phyloP scores from a whole-genome alignment of 2,329 filamentous ascomycete species.

The Diaporthe vexans region DNA sequence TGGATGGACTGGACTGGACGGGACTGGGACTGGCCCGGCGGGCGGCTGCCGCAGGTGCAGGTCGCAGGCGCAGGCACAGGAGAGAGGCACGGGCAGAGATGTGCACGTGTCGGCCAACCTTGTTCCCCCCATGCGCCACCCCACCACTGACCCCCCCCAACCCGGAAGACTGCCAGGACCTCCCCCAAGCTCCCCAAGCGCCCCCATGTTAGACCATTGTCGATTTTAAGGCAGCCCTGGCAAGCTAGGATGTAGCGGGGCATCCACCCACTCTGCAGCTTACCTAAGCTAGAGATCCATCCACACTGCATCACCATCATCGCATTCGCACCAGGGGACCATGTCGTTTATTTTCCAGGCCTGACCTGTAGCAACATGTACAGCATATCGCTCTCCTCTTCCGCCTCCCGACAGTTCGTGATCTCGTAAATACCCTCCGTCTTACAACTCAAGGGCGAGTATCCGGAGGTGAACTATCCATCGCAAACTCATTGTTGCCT shows the following conservation, averaged over 20 bases:
- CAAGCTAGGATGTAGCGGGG: constrained; percentile 1
- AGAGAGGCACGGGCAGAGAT: neutral
- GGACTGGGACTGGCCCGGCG: neutral
- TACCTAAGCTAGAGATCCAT: constrained; percentile 26
- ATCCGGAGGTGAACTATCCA: neutral
- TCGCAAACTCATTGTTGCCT: neutral
- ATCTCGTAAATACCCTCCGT: neutral
- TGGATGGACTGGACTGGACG: neutral
- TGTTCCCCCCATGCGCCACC: constrained; percentile 6
- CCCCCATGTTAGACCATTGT: neutral
- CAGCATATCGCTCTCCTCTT: neutral
- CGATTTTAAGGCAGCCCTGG: neutral
- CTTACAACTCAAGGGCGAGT: neutral
- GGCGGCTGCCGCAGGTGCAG: too few relatives aligned
- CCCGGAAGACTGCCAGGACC: too few relatives aligned
- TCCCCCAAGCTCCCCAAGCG: too few relatives aligned
- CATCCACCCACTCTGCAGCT: constrained; percentile 16
- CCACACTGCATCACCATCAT: neutral
- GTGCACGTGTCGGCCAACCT: constrained; percentile 30
- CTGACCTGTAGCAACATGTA: neutral
- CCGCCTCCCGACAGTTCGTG: too few relatives aligned
- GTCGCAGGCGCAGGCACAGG: too few relatives aligned
- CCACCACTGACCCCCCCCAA: neutral
- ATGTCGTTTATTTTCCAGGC: neutral
- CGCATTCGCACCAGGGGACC: neutral